Conservation (phyloP, 139 green algal genomes). For the Chlorella sp. region DNA sequence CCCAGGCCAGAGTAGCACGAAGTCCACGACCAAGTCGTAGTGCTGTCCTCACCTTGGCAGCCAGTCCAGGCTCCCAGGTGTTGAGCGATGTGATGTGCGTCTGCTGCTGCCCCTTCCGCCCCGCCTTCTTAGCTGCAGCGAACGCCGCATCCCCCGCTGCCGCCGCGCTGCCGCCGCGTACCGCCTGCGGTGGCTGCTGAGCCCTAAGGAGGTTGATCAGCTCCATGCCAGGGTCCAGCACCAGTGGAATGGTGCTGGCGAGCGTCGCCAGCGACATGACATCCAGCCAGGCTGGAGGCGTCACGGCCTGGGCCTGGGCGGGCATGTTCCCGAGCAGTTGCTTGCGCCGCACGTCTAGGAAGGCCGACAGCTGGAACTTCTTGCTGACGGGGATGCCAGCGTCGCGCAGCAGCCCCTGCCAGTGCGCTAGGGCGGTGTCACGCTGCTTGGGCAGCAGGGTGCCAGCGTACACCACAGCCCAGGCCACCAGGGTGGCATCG, state of each 20-base stretch:
- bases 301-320: not conserved
- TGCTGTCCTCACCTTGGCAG: not conserved
- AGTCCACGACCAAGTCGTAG: not conserved
- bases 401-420: not conserved
- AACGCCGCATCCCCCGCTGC: too few species aligned
- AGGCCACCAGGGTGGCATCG: slow-evolving; percentile 19
- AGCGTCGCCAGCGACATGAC: not conserved
- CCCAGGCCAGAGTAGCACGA: not conserved
- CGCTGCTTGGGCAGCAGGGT: slow-evolving; percentile 22
- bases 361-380: not conserved
- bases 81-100: not conserved
- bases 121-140: too few species aligned
- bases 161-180: too few species aligned
- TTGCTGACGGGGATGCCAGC: not conserved
- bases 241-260: not conserved
- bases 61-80: not conserved
- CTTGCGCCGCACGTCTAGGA: not conserved
- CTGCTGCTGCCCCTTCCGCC: not conserved
- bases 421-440: not conserved
- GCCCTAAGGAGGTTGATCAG: not conserved
- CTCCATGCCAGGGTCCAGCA: not conserved
- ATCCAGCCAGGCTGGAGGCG: not conserved
- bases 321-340: not conserved
- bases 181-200: not conserved
- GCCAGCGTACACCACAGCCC: slow-evolving; percentile 17